A percentile compares a stretch with the other conserved stretches of the same genome.
phyloP scores from a whole-genome alignment of 2,329 filamentous ascomycete genomes.

The Ceratocystis diversiconidia region DNA sequence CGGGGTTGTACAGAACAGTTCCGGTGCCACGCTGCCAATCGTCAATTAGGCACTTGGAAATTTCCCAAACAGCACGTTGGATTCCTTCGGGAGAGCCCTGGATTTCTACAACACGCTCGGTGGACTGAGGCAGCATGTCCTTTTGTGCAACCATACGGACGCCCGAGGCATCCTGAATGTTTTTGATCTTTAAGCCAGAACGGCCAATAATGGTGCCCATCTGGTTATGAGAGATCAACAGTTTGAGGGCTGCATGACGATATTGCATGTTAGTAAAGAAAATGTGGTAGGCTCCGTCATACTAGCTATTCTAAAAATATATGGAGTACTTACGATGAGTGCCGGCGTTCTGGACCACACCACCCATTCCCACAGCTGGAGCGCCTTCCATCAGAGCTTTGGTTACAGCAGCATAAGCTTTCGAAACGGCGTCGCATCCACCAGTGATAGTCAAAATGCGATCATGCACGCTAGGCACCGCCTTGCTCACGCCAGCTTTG shows the following conservation, averaged over 20 bases:
- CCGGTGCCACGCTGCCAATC: constrained; percentile 96
- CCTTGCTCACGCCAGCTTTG: constrained; percentile 96
- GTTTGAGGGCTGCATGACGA: constrained; percentile 63
- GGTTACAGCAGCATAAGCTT: constrained; percentile 86
- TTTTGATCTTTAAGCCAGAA: constrained; percentile 96
- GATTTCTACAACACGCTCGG: constrained; percentile 92
- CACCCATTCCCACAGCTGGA: constrained; percentile 91
- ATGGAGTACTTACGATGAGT: constrained; percentile 66
- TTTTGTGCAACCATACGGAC: constrained; percentile 99
- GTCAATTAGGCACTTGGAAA: constrained; percentile 94
- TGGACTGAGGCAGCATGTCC: constrained; percentile 98
- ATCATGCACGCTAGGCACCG: constrained; percentile 93
- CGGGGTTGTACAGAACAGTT: constrained; percentile 94
- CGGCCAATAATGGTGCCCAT: constrained; percentile 99
- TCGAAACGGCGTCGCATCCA: constrained; percentile 71
- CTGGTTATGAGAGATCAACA: constrained; percentile 98
- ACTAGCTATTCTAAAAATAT: no score
- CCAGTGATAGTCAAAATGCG: constrained; percentile 93
- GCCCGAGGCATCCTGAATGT: constrained; percentile 91
- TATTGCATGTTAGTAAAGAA: background rate
- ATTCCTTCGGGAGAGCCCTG: constrained; percentile 91
- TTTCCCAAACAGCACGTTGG: constrained; percentile 94
- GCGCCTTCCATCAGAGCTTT: constrained; percentile 85
- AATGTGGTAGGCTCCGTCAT: no score
- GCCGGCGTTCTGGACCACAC: constrained; percentile 70